phyloP scores from a whole-genome alignment of 129 eudicot species.

The Cynara cardunculus region DNA sequence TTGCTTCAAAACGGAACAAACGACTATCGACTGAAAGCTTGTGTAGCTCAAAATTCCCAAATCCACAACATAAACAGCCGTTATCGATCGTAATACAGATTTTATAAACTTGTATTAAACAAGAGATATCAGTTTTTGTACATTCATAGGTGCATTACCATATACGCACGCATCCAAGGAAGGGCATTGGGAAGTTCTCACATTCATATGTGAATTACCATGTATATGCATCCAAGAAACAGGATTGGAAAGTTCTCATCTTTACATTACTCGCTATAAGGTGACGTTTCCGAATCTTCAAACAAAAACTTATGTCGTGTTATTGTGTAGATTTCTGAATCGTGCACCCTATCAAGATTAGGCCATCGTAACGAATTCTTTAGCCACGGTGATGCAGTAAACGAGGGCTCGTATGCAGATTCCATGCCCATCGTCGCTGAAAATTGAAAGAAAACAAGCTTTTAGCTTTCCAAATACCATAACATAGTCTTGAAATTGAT shows the following conservation, averaged over 20 bases:
- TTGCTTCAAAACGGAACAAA: too few species aligned
- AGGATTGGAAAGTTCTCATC: not conserved
- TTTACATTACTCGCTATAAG: not conserved
- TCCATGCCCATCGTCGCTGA: slow-evolving; percentile 9
- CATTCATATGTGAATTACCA: not conserved
- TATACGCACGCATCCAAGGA: not conserved
- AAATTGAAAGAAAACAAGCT: not conserved
- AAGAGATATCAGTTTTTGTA: not conserved
- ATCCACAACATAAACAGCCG: not conserved
- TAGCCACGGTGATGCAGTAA: not conserved
- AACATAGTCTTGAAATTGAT: slow-evolving; percentile 1
- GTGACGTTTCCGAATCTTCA: not conserved
- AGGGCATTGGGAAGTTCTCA: not conserved
- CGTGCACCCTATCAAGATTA: not conserved
- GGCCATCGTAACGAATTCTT: not conserved
- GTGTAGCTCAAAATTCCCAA: not conserved
- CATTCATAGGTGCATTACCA: not conserved
- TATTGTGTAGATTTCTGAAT: slow-evolving; percentile 5
- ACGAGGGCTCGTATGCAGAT: slow-evolving; percentile 8
- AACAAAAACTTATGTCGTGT: not conserved
- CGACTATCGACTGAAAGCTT: too few species aligned
- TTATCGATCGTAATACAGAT: not conserved
- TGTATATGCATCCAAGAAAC: not conserved
- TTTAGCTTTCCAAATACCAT: not conserved
- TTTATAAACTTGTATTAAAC: not conserved